Evolutionary conservation across 257 asterid genomes (phyloP), one percentile per base, ranked within the genome.

Genomic region (Solanum pinnatisectum): DNA sequence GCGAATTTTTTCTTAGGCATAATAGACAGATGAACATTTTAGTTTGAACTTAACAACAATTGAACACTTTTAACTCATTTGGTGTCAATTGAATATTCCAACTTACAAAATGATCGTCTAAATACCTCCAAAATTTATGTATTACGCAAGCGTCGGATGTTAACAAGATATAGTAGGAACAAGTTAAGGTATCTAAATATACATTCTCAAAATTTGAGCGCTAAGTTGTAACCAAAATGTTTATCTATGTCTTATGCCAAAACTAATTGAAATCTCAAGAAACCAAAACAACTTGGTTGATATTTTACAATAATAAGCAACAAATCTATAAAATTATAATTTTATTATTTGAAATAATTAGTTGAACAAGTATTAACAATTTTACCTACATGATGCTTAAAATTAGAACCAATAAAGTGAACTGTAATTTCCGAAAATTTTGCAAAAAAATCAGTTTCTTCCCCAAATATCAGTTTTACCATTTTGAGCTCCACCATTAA

Each of bases 121-220:
- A 52, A 52, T 23, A 16, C 23, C 9, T 16, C 0, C 23, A 52
- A 52, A 16, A 52, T 15, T 52, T 52, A 52, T 52, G 60, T 5
- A 3, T 56, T 2, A 56, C 1, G 2, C 4, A 18, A 56, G 0
- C 0, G 0, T 18, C 4, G 0, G 0, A 56, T 56, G 0, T 56
- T 7, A 4, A 56, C 10, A 1, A 18, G 1, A 56, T 52, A 56
- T 6, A 2, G 10, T 56, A 18, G 5, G 0, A 20, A 56, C 5
- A 0, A 56, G n/a, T 56, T 56, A 0, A 56, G 0, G 0, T 56
- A 4, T 56, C 11, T 56, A 2, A 56, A 20, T 20, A 20, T 7
- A 2, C 25, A 18, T 56, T 56, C 11, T 56, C 65, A 56, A 52
- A 52, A 52, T 52, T 7, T 7, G 0, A 52, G 63, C 10, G 1